Conservation (phyloP, 768 basidiomycete genomes). For the Mycena rosella region DNA sequence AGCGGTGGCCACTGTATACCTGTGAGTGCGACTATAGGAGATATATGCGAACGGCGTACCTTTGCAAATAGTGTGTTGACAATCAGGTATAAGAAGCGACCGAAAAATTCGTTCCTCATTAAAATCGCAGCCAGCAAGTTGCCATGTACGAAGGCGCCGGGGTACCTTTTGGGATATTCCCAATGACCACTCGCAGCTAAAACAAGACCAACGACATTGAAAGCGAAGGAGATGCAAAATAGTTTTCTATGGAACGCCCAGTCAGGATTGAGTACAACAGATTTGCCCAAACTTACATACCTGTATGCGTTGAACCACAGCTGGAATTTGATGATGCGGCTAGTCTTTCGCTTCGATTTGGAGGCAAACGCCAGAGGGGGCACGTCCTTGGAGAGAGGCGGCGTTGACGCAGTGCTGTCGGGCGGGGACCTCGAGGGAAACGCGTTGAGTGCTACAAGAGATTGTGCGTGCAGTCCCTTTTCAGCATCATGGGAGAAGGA, state of each 20-base stretch:
- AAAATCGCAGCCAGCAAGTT: slow-evolving; percentile 81
- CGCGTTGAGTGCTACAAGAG: not conserved
- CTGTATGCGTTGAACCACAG: slow-evolving; percentile 88
- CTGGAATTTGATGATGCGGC: slow-evolving; percentile 69
- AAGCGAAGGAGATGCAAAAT: slow-evolving; percentile 68
- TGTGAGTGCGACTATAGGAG: not conserved
- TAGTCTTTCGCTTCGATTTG: slow-evolving; percentile 56
- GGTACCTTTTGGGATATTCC: slow-evolving; percentile 74
- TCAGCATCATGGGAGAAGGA: slow-evolving; percentile 21
- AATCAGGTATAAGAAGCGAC: slow-evolving; percentile 77
- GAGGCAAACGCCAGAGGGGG: slow-evolving; percentile 21
- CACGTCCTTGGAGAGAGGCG: slow-evolving; percentile 1
- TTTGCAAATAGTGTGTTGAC: slow-evolving; percentile 86
- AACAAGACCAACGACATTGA: slow-evolving; percentile 72
- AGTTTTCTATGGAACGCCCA: slow-evolving; percentile 68
- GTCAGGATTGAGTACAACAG: slow-evolving; percentile 4
- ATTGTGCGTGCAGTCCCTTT: slow-evolving; percentile 9
- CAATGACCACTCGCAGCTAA: slow-evolving; percentile 75
- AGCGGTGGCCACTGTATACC: slow-evolving; percentile 63
- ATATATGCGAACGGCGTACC: slow-evolving; percentile 49
- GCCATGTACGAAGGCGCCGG: slow-evolving; percentile 81
- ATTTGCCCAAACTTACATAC: slow-evolving; percentile 53
- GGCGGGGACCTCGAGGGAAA: slow-evolving; percentile 12
- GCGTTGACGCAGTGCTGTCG: slow-evolving; percentile 1
- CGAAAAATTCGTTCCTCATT: slow-evolving; percentile 86